A percentile compares a stretch with the other conserved stretches of the same genome.
These are phyloP conservation scores for Inga oerstediana DNA, from an alignment of 306 rosid species.

Conservation along the genomic window DNA sequence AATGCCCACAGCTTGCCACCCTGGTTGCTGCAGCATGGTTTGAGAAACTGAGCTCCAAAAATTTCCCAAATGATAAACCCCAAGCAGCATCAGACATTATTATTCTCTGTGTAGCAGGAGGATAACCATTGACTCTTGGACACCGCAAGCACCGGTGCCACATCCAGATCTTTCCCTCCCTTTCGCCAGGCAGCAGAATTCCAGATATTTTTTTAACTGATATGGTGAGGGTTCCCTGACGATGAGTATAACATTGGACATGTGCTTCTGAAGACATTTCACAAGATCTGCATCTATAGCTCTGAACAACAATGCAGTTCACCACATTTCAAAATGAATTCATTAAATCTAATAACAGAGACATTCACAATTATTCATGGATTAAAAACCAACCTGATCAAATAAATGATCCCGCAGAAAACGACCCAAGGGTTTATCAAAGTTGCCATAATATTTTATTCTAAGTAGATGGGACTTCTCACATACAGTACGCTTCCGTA, in stretches of 20 bases:
- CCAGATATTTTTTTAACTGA: constrained; percentile 81
- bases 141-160: constrained; percentile 99
- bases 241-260: constrained; percentile 94
- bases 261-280: constrained; percentile 98
- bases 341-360: constrained; percentile 25
- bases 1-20: constrained; percentile 99
- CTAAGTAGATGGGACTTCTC: constrained; percentile 96
- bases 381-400: constrained; percentile 72
- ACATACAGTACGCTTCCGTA: constrained; percentile 97
- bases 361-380: constrained; percentile 1
- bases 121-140: constrained; percentile 87
- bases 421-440: constrained; percentile 92
- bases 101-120: constrained; percentile 91
- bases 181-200: constrained; percentile 83
- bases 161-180: constrained; percentile 98
- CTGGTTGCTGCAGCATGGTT: constrained; percentile 99
- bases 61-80: constrained; percentile 98
- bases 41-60: constrained; percentile 99
- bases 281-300: constrained; percentile 78
- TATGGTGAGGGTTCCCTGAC: constrained; percentile 96
- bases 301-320: constrained; percentile 50
- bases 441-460: constrained; percentile 93
- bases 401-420: constrained; percentile 89
- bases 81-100: constrained; percentile 99
- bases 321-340: constrained; percentile 30